These are phyloP conservation scores for Globisporangium lucens DNA, from an alignment of 352 stramenopile species.

Conservation along the genomic window DNA sequence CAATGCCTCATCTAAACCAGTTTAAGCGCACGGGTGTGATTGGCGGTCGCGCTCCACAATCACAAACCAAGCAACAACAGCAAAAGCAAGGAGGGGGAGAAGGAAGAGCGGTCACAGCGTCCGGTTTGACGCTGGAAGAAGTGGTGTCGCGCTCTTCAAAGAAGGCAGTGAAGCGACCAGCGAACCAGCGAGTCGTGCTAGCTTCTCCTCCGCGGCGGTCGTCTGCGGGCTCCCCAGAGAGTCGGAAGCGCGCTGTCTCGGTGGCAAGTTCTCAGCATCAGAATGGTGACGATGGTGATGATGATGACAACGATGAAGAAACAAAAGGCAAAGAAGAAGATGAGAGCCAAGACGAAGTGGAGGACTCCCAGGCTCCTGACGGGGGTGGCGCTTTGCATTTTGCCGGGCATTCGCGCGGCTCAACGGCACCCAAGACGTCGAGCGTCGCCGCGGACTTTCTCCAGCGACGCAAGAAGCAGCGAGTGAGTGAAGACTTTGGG, in stretches of 20 bases:
- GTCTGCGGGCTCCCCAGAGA: background rate
- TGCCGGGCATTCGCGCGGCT: constrained; percentile 8
- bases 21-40: constrained; percentile 2
- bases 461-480: constrained; percentile 23
- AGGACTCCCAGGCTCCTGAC: constrained; percentile 16
- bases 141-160: constrained; percentile 1
- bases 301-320: constrained; percentile 2
- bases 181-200: background rate
- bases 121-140: background rate
- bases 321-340: constrained; percentile 9
- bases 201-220: constrained; percentile 4
- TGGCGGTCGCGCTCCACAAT: background rate
- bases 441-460: background rate
- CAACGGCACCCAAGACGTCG: background rate
- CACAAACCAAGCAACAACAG: background rate
- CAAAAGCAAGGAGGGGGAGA: background rate
- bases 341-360: constrained; percentile 31
- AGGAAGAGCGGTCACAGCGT: background rate
- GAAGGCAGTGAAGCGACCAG: background rate
- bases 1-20: background rate
- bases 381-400: background rate
- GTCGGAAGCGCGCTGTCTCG: background rate
- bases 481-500: constrained; percentile 49
- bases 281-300: constrained; percentile 9
- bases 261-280: constrained; percentile 7